phyloP scores from a whole-genome alignment of 352 stramenopile genomes.

The Phytophthora multivora region DNA sequence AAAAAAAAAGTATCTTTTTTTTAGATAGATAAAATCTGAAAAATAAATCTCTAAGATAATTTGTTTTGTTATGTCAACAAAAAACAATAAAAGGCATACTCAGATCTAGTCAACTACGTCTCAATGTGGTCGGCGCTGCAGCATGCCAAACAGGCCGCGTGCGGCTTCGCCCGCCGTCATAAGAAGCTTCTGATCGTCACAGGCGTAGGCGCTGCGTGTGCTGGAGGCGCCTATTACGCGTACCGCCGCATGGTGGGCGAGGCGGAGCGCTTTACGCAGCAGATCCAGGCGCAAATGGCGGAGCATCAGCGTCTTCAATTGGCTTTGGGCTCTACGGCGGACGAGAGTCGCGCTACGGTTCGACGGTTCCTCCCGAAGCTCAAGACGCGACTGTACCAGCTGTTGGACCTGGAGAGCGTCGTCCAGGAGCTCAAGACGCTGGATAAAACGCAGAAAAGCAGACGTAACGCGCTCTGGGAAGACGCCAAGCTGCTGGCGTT shows the following conservation, averaged over 20 bases:
- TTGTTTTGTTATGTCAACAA: not conserved
- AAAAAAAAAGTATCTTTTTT: conserved; percentile 15
- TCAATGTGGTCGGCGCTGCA: conserved; percentile 79
- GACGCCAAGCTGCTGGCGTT: conserved; percentile 73
- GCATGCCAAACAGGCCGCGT: conserved; percentile 52
- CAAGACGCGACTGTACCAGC: conserved; percentile 60
- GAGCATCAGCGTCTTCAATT: conserved; percentile 80
- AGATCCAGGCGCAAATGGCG: conserved; percentile 74
- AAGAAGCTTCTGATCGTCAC: conserved; percentile 64
- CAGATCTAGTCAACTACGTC: not conserved
- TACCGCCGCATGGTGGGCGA: conserved; percentile 70
- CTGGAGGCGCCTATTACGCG: conserved; percentile 66
- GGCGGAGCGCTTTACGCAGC: conserved; percentile 69
- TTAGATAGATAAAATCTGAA: conserved; percentile 1
- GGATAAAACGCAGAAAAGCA: conserved; percentile 63
- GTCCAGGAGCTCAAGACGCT: conserved; percentile 77
- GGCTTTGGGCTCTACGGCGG: conserved; percentile 68
- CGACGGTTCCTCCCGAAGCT: conserved; percentile 75
- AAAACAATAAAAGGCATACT: not conserved
- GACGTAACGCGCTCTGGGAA: conserved; percentile 74
- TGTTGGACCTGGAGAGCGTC: conserved; percentile 71
- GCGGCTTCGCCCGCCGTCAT: conserved; percentile 72
- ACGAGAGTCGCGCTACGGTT: conserved; percentile 78
- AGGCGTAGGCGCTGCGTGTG: conserved; percentile 53
- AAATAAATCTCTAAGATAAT: too few relatives aligned